Conservation (phyloP, 129 eudicot genomes). For the Scalesia atractyloides region DNA sequence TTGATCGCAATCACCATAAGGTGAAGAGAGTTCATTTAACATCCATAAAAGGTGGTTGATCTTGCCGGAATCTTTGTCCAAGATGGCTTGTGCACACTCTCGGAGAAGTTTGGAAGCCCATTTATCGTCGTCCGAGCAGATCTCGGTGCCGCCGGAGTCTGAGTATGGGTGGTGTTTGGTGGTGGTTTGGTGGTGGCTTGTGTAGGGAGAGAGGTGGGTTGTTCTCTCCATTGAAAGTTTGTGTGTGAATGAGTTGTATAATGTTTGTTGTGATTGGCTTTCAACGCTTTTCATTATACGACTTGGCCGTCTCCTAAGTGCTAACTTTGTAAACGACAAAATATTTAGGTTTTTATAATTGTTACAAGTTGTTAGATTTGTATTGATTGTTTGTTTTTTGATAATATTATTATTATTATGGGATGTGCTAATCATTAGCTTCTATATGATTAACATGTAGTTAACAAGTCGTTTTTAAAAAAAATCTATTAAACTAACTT, state of each 20-base stretch:
- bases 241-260: slow-evolving; percentile 26
- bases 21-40: slow-evolving; percentile 80
- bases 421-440: neutral
- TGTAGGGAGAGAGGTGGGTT: slow-evolving; percentile 44
- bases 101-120: slow-evolving; percentile 68
- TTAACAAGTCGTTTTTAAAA: neutral
- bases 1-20: slow-evolving; percentile 85
- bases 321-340: slow-evolving; percentile 18
- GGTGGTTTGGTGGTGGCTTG: slow-evolving; percentile 41
- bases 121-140: slow-evolving; percentile 36
- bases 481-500: neutral
- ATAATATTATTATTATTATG: slow-evolving; percentile 9
- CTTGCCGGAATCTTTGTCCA: slow-evolving; percentile 61
- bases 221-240: slow-evolving; percentile 47
- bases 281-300: slow-evolving; percentile 27
- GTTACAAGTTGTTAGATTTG: slow-evolving; percentile 15
- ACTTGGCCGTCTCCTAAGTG: slow-evolving; percentile 27
- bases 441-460: neutral
- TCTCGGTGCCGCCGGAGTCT: slow-evolving; percentile 43
- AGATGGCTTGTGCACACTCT: slow-evolving; percentile 75
- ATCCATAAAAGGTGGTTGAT: slow-evolving; percentile 82
- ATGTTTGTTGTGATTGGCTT: slow-evolving; percentile 19
- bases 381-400: slow-evolving; percentile 6
- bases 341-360: neutral
- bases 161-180: slow-evolving; percentile 40